Evolutionary conservation across 805 yeast genomes (phyloP).

Genomic region (Candida schatavii): DNA sequence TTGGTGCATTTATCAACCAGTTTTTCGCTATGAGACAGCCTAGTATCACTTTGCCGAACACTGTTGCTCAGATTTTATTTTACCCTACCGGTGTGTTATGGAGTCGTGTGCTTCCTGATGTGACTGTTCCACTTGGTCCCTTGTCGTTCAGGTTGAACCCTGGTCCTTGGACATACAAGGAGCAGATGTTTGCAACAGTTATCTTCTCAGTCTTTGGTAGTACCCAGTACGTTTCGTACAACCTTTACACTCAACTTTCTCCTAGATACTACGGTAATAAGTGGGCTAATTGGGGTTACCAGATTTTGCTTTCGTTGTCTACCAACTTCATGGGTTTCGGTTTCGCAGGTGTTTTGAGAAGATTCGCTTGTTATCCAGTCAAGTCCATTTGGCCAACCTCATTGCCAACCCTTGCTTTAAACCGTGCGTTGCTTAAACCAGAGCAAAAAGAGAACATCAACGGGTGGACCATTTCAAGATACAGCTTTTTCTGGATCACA

Average conservation of each 20-base stretch:
- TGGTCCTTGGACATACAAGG: constrained; percentile 64
- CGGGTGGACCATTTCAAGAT: too few species aligned
- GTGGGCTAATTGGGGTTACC: constrained; percentile 23
- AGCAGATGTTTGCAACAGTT: constrained; percentile 61
- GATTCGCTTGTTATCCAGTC: too few species aligned
- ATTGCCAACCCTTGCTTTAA: constrained; percentile 17
- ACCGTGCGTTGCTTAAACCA: constrained; percentile 25
- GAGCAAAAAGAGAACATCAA: constrained; percentile 26
- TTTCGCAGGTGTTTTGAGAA: constrained; percentile 28
- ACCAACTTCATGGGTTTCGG: constrained; percentile 30
- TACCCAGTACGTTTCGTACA: constrained; percentile 18
- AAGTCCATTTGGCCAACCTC: constrained; percentile 17
- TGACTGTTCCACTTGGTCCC: constrained; percentile 14
- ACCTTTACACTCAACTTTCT: constrained; percentile 21
- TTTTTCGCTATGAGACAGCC: constrained; percentile 58
- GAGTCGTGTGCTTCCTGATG: constrained; percentile 44
- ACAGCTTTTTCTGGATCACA: constrained; percentile 20
- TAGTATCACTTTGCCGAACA: constrained; percentile 38
- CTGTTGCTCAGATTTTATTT: constrained; percentile 46
- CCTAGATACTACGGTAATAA: constrained; percentile 25
- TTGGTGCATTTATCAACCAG: constrained; percentile 55
- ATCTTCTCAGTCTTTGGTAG: constrained; percentile 33
- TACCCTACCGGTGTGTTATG: constrained; percentile 42
- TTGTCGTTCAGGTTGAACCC: too few species aligned
- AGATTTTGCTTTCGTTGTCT: constrained; percentile 23